Evolutionary conservation across 257 asterid species (phyloP), one percentile per base, ranked within the genome.

Genomic region (Ocimum tenuiflorum): DNA sequence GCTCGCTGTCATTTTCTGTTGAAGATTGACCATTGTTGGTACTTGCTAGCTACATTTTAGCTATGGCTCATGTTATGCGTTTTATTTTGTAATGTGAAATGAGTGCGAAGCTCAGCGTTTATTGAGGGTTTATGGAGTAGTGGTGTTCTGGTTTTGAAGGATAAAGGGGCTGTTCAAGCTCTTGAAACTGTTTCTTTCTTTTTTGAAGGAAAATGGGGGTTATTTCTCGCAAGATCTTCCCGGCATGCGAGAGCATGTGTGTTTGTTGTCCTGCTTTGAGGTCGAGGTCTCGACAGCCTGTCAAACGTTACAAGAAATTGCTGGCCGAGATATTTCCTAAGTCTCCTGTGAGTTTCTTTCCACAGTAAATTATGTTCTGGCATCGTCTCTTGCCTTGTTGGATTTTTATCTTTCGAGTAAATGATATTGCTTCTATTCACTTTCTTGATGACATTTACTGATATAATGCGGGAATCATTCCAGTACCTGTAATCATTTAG

Each of bases 241-340:
- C 99, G 43, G 99, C 91, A 76, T 94, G 99, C 75, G 99, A 82
- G 86, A 90, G 87, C 79, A 88, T 94, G 97, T 94, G 99, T 70
- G 83, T 94, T 1, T 94, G 99, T 86, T 94, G 99, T 74, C 99
- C 99, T 68, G 96, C 99, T 58, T 76, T 94, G 79, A 86, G 99
- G 84, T 86, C 99, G 7, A 83, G 96, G 60, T 94, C 99, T 36
- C 88, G 97, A 51, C 97, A 90, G 20, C 99, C 97, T 7, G 96
- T 94, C 17, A 94, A 88, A 80, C 95, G 99, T 1, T 94, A 90
- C 86, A 94, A 88, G 91, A 86, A 90, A 66, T 79, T 90, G 85
- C 95, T 94, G 29, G 82, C 99, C 50, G 99, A 90, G 49, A 84
- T 88, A 70, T 94, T 94, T 74, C 99, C 99, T 14, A 94, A 88